These are phyloP conservation scores for Lobulomyces angularis DNA, from an alignment of 192 early-diverging fungal species.

Conservation along the genomic window DNA sequence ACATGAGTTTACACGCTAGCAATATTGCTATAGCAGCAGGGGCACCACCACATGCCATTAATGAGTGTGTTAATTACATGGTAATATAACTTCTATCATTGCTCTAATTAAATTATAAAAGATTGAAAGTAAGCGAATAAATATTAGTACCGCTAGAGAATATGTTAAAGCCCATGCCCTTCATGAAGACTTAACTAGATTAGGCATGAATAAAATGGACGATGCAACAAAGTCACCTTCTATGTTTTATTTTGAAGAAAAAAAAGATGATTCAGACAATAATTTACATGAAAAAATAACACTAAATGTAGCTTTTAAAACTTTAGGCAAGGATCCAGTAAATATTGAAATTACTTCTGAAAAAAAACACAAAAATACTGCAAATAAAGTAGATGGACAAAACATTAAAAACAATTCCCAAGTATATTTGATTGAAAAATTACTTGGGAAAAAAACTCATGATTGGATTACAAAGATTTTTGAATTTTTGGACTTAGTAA, in stretches of 20 bases:
- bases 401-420: slow-evolving; percentile 12
- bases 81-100: too few species aligned
- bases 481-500: slow-evolving; percentile 21
- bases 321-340: slow-evolving; percentile 26
- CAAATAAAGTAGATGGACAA: background rate
- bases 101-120: too few species aligned
- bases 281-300: slow-evolving; percentile 16
- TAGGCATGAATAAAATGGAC: too few species aligned
- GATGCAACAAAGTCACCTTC: slow-evolving; percentile 17
- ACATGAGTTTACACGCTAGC: slow-evolving; percentile 49
- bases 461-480: slow-evolving; percentile 27
- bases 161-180: slow-evolving; percentile 42
- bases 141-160: slow-evolving; percentile 40
- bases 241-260: slow-evolving; percentile 31
- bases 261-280: slow-evolving; percentile 1
- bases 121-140: slow-evolving; percentile 47
- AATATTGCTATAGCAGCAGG: slow-evolving; percentile 61
- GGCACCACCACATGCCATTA: slow-evolving; percentile 50
- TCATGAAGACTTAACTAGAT: slow-evolving; percentile 11
- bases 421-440: slow-evolving; percentile 10
- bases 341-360: slow-evolving; percentile 17
- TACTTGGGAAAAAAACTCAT: slow-evolving; percentile 35
- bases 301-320: slow-evolving; percentile 42
- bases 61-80: slow-evolving; percentile 56
- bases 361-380: slow-evolving; percentile 1